phyloP scores from a whole-genome alignment of 1,284 basidiomycete species.

The Leucoagaricus sp. region DNA sequence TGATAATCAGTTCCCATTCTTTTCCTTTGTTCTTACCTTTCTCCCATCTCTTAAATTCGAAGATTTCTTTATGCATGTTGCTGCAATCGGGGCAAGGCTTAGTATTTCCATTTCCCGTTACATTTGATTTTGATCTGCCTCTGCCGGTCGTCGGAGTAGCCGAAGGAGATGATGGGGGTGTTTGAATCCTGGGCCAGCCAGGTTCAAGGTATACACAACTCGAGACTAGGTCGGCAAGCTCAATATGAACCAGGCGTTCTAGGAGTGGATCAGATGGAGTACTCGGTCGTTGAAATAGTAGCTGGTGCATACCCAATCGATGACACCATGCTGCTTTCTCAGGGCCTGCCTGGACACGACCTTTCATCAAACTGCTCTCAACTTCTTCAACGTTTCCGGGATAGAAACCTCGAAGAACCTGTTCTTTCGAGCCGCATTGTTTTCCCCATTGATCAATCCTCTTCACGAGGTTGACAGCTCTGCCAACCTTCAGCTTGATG shows the following conservation, averaged over 20 bases:
- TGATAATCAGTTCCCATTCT: constrained; percentile 75
- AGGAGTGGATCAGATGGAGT: constrained; percentile 31
- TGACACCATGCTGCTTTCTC: constrained; percentile 51
- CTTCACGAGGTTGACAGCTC: constrained; percentile 53
- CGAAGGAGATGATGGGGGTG: neutral
- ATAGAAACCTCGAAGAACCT: constrained; percentile 42
- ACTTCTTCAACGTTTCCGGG: constrained; percentile 32
- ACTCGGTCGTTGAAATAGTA: too few species aligned
- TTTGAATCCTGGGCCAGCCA: constrained; percentile 38
- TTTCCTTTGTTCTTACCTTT: constrained; percentile 53
- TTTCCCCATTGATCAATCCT: constrained; percentile 73
- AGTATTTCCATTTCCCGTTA: constrained; percentile 18
- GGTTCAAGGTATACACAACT: constrained; percentile 60
- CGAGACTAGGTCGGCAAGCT: constrained; percentile 65
- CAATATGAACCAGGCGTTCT: constrained; percentile 76
- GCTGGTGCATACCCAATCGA: constrained; percentile 38
- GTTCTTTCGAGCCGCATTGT: constrained; percentile 54
- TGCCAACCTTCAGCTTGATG: constrained; percentile 52
- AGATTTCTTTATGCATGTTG: constrained; percentile 71
- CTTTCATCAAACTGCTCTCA: constrained; percentile 41
- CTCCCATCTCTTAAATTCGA: constrained; percentile 58
- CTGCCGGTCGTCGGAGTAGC: constrained; percentile 9
- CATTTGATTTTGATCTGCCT: constrained; percentile 17
- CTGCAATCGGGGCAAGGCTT: constrained; percentile 50
- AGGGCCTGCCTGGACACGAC: constrained; percentile 49